Base-by-base conservation (phyloP, 2,329 filamentous ascomycete genomes). In the Xylariaceae sp. region DNA sequence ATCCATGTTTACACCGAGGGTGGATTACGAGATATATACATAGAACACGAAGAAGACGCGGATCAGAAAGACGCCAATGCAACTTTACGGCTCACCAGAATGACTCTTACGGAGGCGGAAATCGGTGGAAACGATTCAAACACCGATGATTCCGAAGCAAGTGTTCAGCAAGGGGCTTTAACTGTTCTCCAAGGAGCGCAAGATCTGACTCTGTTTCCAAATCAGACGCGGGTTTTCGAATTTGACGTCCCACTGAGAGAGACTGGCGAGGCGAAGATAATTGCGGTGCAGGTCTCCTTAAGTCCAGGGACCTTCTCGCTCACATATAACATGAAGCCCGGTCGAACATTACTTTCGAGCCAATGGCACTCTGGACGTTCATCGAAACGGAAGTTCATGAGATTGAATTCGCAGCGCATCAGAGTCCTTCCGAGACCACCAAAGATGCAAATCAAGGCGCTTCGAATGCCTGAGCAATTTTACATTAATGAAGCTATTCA, bases 391-490 rank as follows among this genome's bases (percentile, higher is more conserved):
- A 77, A 75, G 34, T 72, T 83, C 17, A 73, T 79, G 34, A 78
- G 84, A 7, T 65, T 74, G 9, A 77, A 81, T 51, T 75, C 82
- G 7, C 78, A 82, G 39, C 76, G 77, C 1, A 82, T 96, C 58
- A 87, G 84, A 58, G 86, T 99, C 23, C 80, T 92, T 56, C 93
- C 94, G 1, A 89, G 95, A 65, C 94, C 93, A 34, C 94, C 94
- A 0, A 97, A 97, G 74, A 85, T 99, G 77, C 86, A 90, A 66
- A 84, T 99, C 51, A 81, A 77, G 30, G 76, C 90, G 8, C 77
- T 83, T 1, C 81, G 84, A 47, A 74, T 87, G 6, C 78, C 81
- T 58, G 80, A 84, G 10, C 87, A 92, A 57, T 95, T 93, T 72
- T 97, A 96, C 71, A 89, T 89, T 1, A 88, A 95, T 67, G 94